phyloP scores from a whole-genome alignment of 1,284 basidiomycete genomes.

The Grifola frondosa region DNA sequence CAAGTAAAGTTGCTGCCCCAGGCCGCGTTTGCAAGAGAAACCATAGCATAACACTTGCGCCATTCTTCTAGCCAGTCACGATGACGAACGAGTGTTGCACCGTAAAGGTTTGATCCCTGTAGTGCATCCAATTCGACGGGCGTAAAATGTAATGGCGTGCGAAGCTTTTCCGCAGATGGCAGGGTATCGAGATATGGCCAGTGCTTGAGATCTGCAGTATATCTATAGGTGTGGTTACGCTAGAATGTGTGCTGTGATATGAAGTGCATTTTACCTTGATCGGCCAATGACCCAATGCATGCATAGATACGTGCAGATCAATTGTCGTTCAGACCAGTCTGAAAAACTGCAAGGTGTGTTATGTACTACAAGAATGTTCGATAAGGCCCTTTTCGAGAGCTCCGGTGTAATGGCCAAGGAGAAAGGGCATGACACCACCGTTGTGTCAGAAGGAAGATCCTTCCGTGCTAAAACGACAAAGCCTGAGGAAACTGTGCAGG shows the following conservation, averaged over 20 bases:
- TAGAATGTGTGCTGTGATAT: no score
- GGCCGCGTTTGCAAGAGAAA: conserved; percentile 36
- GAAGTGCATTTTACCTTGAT: conserved; percentile 28
- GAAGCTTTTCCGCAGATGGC: conserved; percentile 54
- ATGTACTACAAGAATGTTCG: conserved; percentile 39
- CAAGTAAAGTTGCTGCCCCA: conserved; percentile 64
- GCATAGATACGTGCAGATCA: conserved; percentile 68
- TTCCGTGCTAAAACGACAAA: conserved; percentile 54
- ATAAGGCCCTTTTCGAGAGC: conserved; percentile 45
- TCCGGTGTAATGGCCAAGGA: conserved; percentile 67
- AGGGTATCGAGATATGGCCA: conserved; percentile 67
- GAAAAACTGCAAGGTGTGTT: no score
- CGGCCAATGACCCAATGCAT: conserved; percentile 63
- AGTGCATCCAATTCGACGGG: conserved; percentile 62
- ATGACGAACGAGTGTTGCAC: conserved; percentile 66
- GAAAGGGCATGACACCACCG: conserved; percentile 76
- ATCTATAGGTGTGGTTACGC: no score
- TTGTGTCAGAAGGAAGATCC: conserved; percentile 49
- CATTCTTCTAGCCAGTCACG: conserved; percentile 63
- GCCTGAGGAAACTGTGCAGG: conserved; percentile 48
- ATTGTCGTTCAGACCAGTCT: conserved; percentile 67
- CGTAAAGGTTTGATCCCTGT: conserved; percentile 74
- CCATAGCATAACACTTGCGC: conserved; percentile 44
- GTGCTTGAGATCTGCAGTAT: conserved; percentile 52
- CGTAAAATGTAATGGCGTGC: conserved; percentile 79